Conservation (phyloP, 164 flowering plant species). For the Tetrastigma voinierianum region DNA sequence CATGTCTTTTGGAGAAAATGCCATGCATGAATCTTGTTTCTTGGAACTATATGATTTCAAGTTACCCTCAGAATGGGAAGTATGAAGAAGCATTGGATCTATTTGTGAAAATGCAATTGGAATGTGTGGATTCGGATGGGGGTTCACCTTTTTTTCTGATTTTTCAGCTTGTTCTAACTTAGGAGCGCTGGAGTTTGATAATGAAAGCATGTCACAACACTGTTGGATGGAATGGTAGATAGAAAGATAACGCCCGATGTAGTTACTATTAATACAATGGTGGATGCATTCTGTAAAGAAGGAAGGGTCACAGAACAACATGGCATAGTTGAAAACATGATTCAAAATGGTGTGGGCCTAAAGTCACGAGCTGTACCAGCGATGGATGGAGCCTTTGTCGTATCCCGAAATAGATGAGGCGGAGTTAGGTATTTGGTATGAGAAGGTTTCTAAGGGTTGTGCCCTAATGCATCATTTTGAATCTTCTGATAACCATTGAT, state of each 20-base stretch:
- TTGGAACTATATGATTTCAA: no score
- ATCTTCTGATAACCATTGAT: no score
- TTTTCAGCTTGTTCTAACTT: no score
- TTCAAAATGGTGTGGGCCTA: not conserved
- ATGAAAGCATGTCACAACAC: not conserved
- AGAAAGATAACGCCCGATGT: constrained; percentile 2
- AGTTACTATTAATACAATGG: not conserved
- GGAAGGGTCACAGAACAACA: not conserved
- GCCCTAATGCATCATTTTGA: no score
- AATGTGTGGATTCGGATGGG: no score
- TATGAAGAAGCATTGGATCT: no score
- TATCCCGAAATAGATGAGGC: constrained; percentile 1
- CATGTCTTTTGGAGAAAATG: no score
- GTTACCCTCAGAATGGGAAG: no score
- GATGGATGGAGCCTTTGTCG: constrained; percentile 7
- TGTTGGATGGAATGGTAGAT: constrained; percentile 6
- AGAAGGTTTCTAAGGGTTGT: constrained; percentile 2
- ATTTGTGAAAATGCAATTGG: no score
- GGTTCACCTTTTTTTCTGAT: no score
- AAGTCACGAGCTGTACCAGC: not conserved
- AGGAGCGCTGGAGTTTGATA: not conserved
- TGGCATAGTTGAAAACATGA: not conserved
- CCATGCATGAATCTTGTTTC: no score
- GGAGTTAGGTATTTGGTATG: not conserved
- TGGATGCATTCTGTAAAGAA: constrained; percentile 6